Percentiles rank a stretch among this genome's conserved stretches.
Evolutionary conservation across 2,329 filamentous ascomycete species (phyloP).

Genomic region (Neonectria ditissima): DNA sequence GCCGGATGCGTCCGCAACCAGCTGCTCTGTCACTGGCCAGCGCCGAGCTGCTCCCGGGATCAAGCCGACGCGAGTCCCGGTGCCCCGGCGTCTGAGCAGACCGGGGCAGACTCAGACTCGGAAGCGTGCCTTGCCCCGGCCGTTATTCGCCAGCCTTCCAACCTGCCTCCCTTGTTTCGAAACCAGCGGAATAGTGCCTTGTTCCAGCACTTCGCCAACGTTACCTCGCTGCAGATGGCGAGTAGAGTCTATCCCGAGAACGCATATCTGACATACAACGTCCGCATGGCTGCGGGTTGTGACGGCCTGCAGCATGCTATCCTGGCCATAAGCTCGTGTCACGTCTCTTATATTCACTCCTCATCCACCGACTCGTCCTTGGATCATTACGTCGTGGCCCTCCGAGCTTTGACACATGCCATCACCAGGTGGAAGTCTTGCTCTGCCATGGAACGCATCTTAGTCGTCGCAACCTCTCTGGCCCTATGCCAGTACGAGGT

Average conservation of each 20-base stretch:
- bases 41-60: background rate
- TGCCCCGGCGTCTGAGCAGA: background rate
- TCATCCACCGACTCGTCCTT: slow-evolving; percentile 8
- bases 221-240: slow-evolving; percentile 21
- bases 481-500: slow-evolving; percentile 23
- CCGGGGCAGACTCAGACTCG: background rate
- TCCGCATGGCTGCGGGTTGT: slow-evolving; percentile 9
- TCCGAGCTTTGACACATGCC: slow-evolving; percentile 15
- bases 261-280: slow-evolving; percentile 21
- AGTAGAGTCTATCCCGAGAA: slow-evolving; percentile 20
- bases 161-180: slow-evolving; percentile 19
- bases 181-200: slow-evolving; percentile 14
- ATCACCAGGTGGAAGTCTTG: slow-evolving; percentile 23
- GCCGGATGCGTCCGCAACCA: slow-evolving; percentile 23
- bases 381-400: slow-evolving; percentile 19
- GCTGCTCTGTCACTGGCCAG: slow-evolving; percentile 18
- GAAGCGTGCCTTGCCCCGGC: background rate
- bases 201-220: slow-evolving; percentile 21
- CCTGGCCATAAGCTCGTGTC: slow-evolving; percentile 16
- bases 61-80: background rate
- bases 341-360: slow-evolving; percentile 18
- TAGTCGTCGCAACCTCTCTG: slow-evolving; percentile 20
- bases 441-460: slow-evolving; percentile 14
- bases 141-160: slow-evolving; percentile 14
- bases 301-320: slow-evolving; percentile 21